These are phyloP conservation scores for Candida endomychidarum DNA, from an alignment of 805 yeast species.

Conservation along the genomic window DNA sequence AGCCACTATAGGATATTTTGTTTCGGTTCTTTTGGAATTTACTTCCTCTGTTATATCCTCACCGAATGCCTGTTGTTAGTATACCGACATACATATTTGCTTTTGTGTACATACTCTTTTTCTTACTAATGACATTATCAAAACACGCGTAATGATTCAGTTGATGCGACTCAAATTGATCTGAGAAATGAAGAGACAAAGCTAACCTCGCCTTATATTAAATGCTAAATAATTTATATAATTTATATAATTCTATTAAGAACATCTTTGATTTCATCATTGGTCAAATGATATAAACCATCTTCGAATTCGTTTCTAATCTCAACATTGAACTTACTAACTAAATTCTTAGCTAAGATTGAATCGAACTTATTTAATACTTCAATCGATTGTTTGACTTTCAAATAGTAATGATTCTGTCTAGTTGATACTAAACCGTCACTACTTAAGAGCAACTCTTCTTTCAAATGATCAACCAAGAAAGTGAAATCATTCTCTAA, in stretches of 20 bases:
- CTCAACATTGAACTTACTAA: constrained; percentile 11
- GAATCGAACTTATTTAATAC: constrained; percentile 27
- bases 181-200: neutral
- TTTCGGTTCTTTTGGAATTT: constrained; percentile 13
- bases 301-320: constrained; percentile 22
- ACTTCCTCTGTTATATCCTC: constrained; percentile 12
- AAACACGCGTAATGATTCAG: constrained; percentile 5
- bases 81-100: neutral
- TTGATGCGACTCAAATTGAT: too few species aligned
- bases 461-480: constrained; percentile 18
- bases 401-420: constrained; percentile 23
- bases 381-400: constrained; percentile 29
- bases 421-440: constrained; percentile 15
- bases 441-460: constrained; percentile 19
- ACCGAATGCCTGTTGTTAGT: constrained; percentile 13
- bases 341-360: constrained; percentile 20
- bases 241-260: constrained; percentile 27
- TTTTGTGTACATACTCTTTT: constrained; percentile 24
- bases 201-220: too few species aligned
- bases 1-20: constrained; percentile 20
- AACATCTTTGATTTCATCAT: constrained; percentile 27
- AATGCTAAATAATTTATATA: too few species aligned
- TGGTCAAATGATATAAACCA: constrained; percentile 16
- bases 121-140: constrained; percentile 24
- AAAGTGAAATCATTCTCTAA: constrained; percentile 30